Evolutionary conservation across 306 rosid species (phyloP), one percentile per base, ranked within the genome.

Genomic region (Vicia sativa): DNA sequence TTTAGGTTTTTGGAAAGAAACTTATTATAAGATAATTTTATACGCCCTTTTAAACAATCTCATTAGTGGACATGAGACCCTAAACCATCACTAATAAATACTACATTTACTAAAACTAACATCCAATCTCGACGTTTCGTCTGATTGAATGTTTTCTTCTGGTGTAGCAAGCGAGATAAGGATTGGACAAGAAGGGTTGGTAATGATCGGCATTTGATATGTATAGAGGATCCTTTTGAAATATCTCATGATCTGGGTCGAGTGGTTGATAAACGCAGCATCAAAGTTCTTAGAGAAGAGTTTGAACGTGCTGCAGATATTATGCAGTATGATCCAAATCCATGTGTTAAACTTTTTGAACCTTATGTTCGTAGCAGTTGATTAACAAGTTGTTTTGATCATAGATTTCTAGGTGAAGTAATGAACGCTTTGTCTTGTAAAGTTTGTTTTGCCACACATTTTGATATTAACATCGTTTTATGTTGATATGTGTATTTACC

Each of bases 141-240:
- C 9, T 13, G 31, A 15, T 57, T 45, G 1, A 39, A 16, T 31
- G 13, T 50, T 73, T 64, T 13, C 4, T 26, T 35, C 46, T 76
- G 62, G 77, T 65, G 78, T 74, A 93, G 97, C 73, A 93, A 93
- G 81, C 87, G 85, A 54, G 89, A 75, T 26, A 93, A 93, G 70
- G 97, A 93, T 68, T 93, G 99, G 99, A 93, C 99, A 28, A 80
- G 99, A 76, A 85, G 99, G 81, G 54, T 93, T 19, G 99, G 99
- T 3, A 90, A 88, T 9, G 99, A 90, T 77, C 86, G 97, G 0
- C 99, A 93, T 79, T 68, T 93, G 82, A 93, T 93, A 83, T 93
- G 99, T 79, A 93, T 93, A 73, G 99, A 93, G 82, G 97, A 93
- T 76, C 99, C 99, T 2, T 93, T 93, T 64, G 96, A 93, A 86